Percentiles rank a stretch among this genome's conserved stretches.
These are phyloP conservation scores for Penicillium atrosanguineum DNA, from an alignment of 495 filamentous ascomycete genomes.

Conservation along the genomic window DNA sequence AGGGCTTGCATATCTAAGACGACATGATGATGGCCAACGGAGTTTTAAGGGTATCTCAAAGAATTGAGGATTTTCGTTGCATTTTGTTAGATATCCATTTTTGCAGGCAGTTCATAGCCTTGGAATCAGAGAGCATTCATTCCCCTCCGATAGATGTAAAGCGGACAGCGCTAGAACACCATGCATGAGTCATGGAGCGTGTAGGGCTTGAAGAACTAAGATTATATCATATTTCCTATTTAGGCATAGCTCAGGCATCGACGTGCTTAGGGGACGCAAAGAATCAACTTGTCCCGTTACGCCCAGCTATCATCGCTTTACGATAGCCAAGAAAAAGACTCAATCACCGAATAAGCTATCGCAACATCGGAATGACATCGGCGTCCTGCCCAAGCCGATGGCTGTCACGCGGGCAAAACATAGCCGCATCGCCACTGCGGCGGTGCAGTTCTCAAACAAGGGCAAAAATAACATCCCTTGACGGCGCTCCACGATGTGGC, in stretches of 20 bases:
- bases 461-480: constrained; percentile 18
- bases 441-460: constrained; percentile 19
- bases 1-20: not conserved
- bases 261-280: not conserved
- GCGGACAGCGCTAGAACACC: too few relatives aligned
- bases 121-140: not conserved
- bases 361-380: too few relatives aligned
- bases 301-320: not conserved
- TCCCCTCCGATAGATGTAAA: too few relatives aligned
- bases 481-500: constrained; percentile 3
- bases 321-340: not conserved
- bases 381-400: too few relatives aligned
- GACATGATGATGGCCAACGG: not conserved
- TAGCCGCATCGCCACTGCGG: constrained; percentile 25
- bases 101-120: not conserved
- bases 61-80: not conserved
- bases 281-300: not conserved
- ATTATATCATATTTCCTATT: too few relatives aligned
- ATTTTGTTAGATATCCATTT: not conserved
- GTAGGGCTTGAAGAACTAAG: too few relatives aligned
- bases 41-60: not conserved
- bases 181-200: too few relatives aligned
- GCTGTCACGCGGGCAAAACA: not conserved
- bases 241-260: too few relatives aligned
- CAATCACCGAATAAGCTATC: not conserved